Evolutionary conservation across 768 basidiomycete genomes (phyloP), one percentile per base, ranked within the genome.

Genomic region (Boletus eberwhitei): DNA sequence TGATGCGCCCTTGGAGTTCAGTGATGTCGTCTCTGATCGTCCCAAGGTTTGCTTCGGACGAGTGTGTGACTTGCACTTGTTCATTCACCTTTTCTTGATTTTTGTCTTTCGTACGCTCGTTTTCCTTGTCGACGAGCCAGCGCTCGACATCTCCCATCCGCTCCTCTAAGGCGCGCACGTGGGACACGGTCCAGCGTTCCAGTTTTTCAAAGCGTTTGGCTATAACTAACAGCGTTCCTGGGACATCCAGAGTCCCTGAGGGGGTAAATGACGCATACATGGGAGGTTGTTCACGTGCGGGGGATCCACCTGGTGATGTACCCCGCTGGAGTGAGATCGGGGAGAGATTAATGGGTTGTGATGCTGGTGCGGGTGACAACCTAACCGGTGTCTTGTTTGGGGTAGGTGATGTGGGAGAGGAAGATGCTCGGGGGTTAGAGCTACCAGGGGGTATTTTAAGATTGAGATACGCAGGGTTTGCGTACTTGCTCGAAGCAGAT

Each of bases 131-230:
- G 6, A 93, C 90, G 9, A 93, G 75, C 88, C 89, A 93, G 42
- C 85, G 78, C 66, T 93, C 91, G n/a, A 93, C 91, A 53, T 93
- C 91, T 56, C 85, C 84, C 90, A 93, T 93, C 32, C 91, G 81
- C 19, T 93, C 91, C 60, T 93, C 91, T n/a, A 93, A 73, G 2
- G 91, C 91, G 50, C 91, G 84, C 3, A 92, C 90, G 61, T 93
- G 91, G 7, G 88, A 84, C 3, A 93, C 89, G 0, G 90, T 87
- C 91, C 91, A 93, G 58, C 87, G 87, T 66, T 93, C 91, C 13
- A 93, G 79, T 67, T 93, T 93, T 69, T 93, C 91, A 54, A 93
- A 93, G 21, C 91, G 83, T 40, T 62, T 72, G 13, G 89, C 88
- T 40, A 93, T 83, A 12, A 81, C 79, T 22, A 93, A 72, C 6